Evolutionary conservation across 805 yeast species (phyloP), one percentile per base, ranked within the genome.

Genomic region (Torulaspora indica): DNA sequence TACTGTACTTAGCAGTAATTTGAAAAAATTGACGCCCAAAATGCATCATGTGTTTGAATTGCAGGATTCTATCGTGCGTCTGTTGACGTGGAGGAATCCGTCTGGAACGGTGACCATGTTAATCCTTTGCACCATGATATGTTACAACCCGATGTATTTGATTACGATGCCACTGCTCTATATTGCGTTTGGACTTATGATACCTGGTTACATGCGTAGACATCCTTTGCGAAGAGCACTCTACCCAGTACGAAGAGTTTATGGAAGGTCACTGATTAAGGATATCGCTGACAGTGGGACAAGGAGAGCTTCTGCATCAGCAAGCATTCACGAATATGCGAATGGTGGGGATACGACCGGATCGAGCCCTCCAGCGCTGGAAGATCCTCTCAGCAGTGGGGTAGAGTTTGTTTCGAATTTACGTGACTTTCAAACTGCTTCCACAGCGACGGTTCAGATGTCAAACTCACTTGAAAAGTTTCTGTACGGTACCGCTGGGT

Each of bases 41-140:
- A 70, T 81, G 71, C 77, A 81, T 23, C 66, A 69, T 0, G 55
- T 84, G 8, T 82, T 85, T 53, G 73, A 68, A 33, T 45, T 80
- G 1, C 91, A 85, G 54, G 82, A 81, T 52, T 78, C 79, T 2
- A 33, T 82, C 1, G 69, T 81, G 5, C 76, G 78, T 39, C 58
- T 85, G 0, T 46, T 86, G 18, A 76, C 85, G 4, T 90, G 97
- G 97, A 77, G 79, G 47, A 70, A 73, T 22, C 90, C 95, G 0
- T 70, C 85, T 0, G 74, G 78, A 48, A 89, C 96, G 0, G 51
- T 89, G 4, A 69, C 82, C 0, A 59, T 70, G 17, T 63, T 87
- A 42, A 67, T 82, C 4, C 49, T 79, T 1, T 81, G 83, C 51
- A 81, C 96, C 0, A 71, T 79, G 47, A 67, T 81, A 1, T 84